Percentiles rank a stretch among this genome's conserved stretches.
These are phyloP conservation scores for Saccharomycopsis sp. DNA, from an alignment of 805 yeast genomes.

Conservation along the genomic window DNA sequence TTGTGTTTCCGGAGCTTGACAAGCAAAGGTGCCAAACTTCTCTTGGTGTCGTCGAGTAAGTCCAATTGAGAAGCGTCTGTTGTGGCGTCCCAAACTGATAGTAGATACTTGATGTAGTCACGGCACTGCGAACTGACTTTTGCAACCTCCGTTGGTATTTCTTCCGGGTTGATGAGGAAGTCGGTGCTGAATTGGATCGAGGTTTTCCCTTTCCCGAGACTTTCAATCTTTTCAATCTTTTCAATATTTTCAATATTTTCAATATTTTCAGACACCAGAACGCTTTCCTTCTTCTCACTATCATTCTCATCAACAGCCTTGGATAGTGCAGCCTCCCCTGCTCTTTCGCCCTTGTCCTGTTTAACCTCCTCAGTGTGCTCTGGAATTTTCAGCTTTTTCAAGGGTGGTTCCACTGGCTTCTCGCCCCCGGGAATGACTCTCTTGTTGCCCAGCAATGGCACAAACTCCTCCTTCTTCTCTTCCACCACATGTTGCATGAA, in stretches of 20 bases:
- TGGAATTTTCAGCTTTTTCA: no score
- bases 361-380: no score
- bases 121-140: slow-evolving; percentile 36
- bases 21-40: slow-evolving; percentile 41
- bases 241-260: background rate
- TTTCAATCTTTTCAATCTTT: no score
- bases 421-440: background rate
- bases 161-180: slow-evolving; percentile 20
- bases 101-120: slow-evolving; percentile 36
- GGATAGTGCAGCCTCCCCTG: no score
- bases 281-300: background rate
- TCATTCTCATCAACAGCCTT: background rate
- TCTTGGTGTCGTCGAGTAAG: slow-evolving; percentile 38
- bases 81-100: slow-evolving; percentile 36
- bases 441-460: background rate
- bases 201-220: no score
- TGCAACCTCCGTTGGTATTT: slow-evolving; percentile 20
- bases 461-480: background rate
- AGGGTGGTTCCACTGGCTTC: no score
- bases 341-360: no score
- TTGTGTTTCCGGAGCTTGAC: slow-evolving; percentile 40
- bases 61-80: slow-evolving; percentile 21
- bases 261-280: background rate
- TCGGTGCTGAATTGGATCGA: no score
- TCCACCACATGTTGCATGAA: slow-evolving; percentile 2